Conservation (phyloP, 139 green algal genomes). For the Picochlorum sp. region DNA sequence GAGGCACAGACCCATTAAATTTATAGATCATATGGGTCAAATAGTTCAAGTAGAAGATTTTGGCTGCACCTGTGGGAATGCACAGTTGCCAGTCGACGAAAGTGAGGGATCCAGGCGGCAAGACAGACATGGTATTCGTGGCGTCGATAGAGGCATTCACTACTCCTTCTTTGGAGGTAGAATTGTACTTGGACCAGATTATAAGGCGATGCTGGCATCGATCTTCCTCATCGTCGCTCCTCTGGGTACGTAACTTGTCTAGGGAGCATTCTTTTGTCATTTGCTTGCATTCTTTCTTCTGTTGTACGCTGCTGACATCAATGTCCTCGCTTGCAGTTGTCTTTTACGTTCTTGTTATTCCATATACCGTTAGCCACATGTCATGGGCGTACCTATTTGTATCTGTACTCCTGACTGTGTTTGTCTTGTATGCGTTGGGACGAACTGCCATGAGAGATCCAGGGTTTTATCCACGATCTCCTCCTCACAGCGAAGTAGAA, state of each 20-base stretch:
- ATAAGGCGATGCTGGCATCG: slow-evolving; percentile 52
- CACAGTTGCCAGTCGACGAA: no score
- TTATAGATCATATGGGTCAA: no score
- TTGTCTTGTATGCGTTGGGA: slow-evolving; percentile 50
- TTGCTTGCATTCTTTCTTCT: background rate
- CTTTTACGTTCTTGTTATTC: slow-evolving; percentile 57
- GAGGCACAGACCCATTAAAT: background rate
- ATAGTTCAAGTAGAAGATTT: no score
- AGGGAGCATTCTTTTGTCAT: background rate
- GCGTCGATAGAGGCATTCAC: slow-evolving; percentile 34
- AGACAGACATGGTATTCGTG: background rate
- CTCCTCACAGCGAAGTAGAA: slow-evolving; percentile 53
- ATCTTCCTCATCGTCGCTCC: slow-evolving; percentile 53
- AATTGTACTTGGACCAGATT: slow-evolving; percentile 57
- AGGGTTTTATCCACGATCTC: slow-evolving; percentile 77
- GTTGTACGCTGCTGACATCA: background rate
- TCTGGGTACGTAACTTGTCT: slow-evolving; percentile 21
- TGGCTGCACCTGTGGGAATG: no score
- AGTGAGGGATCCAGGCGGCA: no score
- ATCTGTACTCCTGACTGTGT: slow-evolving; percentile 13
- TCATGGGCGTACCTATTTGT: slow-evolving; percentile 28
- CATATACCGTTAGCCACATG: slow-evolving; percentile 37
- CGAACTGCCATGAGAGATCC: slow-evolving; percentile 78
- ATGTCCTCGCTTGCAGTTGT: slow-evolving; percentile 25
- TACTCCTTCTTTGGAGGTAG: slow-evolving; percentile 30